Evolutionary conservation across 169 alveolate genomes (phyloP).

Genomic region (Besnoitia besnoiti): DNA sequence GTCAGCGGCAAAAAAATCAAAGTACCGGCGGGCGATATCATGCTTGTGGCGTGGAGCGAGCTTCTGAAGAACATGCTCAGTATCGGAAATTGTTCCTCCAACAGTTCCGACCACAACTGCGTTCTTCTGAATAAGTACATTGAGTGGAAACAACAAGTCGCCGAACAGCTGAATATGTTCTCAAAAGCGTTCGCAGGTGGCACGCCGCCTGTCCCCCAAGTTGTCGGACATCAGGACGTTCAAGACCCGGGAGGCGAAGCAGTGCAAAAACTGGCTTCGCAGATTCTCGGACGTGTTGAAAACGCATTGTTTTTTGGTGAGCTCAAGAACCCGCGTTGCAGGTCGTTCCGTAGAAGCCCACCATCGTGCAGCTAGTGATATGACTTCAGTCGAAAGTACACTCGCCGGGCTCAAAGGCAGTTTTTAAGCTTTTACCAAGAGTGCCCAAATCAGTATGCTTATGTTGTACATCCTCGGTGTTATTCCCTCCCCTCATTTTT

Average conservation of each 20-base stretch:
- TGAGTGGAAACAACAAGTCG: neutral
- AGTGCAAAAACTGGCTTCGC: neutral
- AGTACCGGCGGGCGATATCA: neutral
- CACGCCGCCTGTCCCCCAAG: neutral
- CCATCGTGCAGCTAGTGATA: too few species aligned
- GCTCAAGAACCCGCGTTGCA: too few species aligned
- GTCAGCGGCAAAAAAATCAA: neutral
- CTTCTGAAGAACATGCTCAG: neutral
- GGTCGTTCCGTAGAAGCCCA: too few species aligned
- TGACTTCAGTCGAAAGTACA: too few species aligned
- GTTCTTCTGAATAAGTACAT: neutral
- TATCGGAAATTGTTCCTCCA: neutral
- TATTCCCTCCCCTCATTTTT: too few species aligned
- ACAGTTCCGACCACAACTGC: neutral
- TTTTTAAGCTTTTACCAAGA: too few species aligned
- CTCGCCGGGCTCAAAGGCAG: too few species aligned
- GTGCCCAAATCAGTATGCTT: too few species aligned
- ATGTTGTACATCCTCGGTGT: too few species aligned
- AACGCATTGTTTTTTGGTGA: neutral
- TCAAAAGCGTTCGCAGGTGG: neutral
- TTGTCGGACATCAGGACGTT: neutral
- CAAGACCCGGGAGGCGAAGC: neutral
- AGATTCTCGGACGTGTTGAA: neutral
- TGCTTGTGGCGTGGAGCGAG: slow-evolving; percentile 22
- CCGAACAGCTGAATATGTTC: neutral